Conservation (phyloP, 306 rosid species). For the Bauhinia variegata region DNA sequence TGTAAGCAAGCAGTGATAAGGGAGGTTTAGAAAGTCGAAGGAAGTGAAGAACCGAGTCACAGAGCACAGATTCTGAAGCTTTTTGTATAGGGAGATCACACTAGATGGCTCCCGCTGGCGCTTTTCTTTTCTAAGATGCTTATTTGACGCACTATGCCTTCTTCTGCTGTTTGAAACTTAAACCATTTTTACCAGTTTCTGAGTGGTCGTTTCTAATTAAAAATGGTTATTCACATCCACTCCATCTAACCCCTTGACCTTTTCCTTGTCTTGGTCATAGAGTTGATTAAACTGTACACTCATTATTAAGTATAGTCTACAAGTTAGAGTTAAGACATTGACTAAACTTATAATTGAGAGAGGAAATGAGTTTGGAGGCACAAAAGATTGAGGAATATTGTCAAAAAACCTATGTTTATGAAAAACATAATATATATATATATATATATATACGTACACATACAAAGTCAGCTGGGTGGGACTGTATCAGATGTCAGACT, state of each 20-base stretch:
- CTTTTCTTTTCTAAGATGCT: slow-evolving; percentile 30
- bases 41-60: slow-evolving; percentile 33
- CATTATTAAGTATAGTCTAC: neutral
- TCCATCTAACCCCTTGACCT: slow-evolving; percentile 27
- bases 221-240: neutral
- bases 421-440: too few species aligned
- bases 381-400: neutral
- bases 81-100: slow-evolving; percentile 55
- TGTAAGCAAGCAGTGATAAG: slow-evolving; percentile 13
- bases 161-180: neutral
- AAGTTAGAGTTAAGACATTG: neutral
- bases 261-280: slow-evolving; percentile 5
- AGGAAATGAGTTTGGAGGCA: neutral
- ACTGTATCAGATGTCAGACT: too few species aligned
- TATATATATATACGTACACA: too few species aligned
- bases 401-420: too few species aligned
- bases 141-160: neutral
- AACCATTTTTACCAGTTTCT: neutral
- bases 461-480: too few species aligned
- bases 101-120: slow-evolving; percentile 40
- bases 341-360: neutral
- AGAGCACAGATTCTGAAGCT: slow-evolving; percentile 47
- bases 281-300: neutral
- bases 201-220: neutral
- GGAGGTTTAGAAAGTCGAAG: slow-evolving; percentile 33